phyloP scores from a whole-genome alignment of 352 stramenopile species.

The Pythium insidiosum region DNA sequence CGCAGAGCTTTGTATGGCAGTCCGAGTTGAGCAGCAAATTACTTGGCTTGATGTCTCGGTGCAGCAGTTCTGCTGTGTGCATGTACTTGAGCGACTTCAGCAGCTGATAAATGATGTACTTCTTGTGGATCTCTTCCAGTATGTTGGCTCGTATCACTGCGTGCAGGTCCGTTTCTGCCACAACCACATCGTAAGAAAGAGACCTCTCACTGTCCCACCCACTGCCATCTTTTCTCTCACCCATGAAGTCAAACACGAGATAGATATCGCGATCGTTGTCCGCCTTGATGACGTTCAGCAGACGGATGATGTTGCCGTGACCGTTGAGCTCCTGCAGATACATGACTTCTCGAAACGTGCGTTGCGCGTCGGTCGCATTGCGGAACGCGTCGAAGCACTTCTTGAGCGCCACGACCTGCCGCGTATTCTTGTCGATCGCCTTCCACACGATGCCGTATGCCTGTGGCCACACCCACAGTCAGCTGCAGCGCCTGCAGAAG shows the following conservation, averaged over 20 bases:
- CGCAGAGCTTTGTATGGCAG: constrained; percentile 93
- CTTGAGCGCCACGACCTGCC: constrained; percentile 91
- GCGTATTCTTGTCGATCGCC: constrained; percentile 90
- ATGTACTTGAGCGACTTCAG: constrained; percentile 96
- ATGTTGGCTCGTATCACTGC: constrained; percentile 94
- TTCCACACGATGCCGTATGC: constrained; percentile 96
- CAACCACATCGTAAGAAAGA: background rate
- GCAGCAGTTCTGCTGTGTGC: constrained; percentile 91
- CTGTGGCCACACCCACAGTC: constrained; percentile 26
- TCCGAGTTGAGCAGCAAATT: constrained; percentile 95
- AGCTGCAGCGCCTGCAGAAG: background rate
- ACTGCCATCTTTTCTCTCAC: no score
- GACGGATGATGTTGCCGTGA: constrained; percentile 92
- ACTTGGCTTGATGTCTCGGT: constrained; percentile 95
- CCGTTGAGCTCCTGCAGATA: constrained; percentile 91
- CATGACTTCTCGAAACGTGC: constrained; percentile 95
- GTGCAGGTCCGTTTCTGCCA: constrained; percentile 92
- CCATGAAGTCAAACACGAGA: constrained; percentile 96
- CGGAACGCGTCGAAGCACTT: constrained; percentile 97
- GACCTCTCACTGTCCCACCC: no score
- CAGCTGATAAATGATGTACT: constrained; percentile 96
- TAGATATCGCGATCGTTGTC: constrained; percentile 97
- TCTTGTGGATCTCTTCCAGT: constrained; percentile 95
- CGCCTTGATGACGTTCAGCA: constrained; percentile 92
- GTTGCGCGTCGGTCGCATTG: constrained; percentile 92